Evolutionary conservation across 352 stramenopile species (phyloP), one percentile per base, ranked within the genome.

Genomic region (Globisporangium megalacanthum): DNA sequence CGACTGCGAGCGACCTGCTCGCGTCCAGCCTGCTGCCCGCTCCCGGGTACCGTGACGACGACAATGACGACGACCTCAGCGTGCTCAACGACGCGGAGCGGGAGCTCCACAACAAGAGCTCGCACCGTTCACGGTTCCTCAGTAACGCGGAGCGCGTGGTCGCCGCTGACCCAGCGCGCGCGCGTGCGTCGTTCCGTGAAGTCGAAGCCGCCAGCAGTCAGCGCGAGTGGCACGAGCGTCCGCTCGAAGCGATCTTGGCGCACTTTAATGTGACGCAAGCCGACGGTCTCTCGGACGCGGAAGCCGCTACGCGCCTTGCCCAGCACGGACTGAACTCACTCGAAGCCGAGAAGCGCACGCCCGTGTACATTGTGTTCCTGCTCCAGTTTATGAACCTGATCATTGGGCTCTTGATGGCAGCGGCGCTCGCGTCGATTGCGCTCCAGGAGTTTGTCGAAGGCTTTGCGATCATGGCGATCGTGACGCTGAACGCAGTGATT

Each of bases 351-450:
- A 64, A 71, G 13, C 72, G 65, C 14, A 80, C 79, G 10, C 79
- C 79, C 0, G 51, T 92, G 29, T 60, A 72, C 45, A 77, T 89
- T 35, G 60, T 86, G 17, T 89, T 92, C 54, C 25, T 89, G 6
- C 63, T 90, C 29, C 82, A 92, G 53, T 89, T 92, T 63, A 89
- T 86, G 70, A 92, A 92, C 47, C 60, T 92, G 35, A 89, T 92
- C 56, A 86, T 89, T 50, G 56, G 52, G 13, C 69, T 92, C 64
- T 64, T 92, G 36, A 47, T 92, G 13, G 66, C 88, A 19, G 82
- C 82, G 0, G 70, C 77, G 0, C 42, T 88, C 33, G 75, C 77
- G 5, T 86, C 77, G 9, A 60, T 86, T n/a, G 66, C 65, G 0
- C 56, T 92, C 3, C 71, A 82, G 25, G 79, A 89, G 41, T 86